phyloP scores from a whole-genome alignment of 176 grass and related monocot genomes.

The Rhynchospora tenuis region DNA sequence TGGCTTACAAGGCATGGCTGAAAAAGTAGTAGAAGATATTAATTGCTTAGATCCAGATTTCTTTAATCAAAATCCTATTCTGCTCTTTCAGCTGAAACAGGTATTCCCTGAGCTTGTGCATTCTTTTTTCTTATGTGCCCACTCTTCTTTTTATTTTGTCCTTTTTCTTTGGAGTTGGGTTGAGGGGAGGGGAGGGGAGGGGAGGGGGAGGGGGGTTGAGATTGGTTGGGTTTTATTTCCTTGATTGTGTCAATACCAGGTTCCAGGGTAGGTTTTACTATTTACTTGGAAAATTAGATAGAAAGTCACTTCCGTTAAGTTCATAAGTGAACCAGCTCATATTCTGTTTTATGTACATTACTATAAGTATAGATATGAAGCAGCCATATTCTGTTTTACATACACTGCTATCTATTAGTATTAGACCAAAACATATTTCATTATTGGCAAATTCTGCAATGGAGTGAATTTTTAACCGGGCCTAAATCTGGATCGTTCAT shows the following conservation, averaged over 20 bases:
- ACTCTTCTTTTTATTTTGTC: not conserved
- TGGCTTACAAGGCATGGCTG: constrained; percentile 69
- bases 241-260: not conserved
- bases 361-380: too few species aligned
- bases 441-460: too few species aligned
- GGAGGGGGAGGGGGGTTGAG: too few species aligned
- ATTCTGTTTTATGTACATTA: not conserved
- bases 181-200: not conserved
- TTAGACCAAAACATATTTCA: not conserved
- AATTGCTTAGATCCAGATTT: constrained; percentile 80
- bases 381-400: not conserved
- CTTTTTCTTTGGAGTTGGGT: not conserved
- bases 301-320: not conserved
- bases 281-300: not conserved
- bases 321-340: not conserved
- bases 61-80: constrained; percentile 66
- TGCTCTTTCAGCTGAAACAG: constrained; percentile 98
- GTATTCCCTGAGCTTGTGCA: constrained; percentile 25
- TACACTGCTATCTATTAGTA: not conserved
- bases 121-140: not conserved
- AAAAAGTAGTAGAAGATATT: constrained; percentile 95
- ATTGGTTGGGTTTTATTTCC: not conserved
- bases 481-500: too few species aligned
- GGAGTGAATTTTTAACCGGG: too few species aligned
- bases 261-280: not conserved